phyloP scores from a whole-genome alignment of 768 basidiomycete genomes.

The Mycena pura region DNA sequence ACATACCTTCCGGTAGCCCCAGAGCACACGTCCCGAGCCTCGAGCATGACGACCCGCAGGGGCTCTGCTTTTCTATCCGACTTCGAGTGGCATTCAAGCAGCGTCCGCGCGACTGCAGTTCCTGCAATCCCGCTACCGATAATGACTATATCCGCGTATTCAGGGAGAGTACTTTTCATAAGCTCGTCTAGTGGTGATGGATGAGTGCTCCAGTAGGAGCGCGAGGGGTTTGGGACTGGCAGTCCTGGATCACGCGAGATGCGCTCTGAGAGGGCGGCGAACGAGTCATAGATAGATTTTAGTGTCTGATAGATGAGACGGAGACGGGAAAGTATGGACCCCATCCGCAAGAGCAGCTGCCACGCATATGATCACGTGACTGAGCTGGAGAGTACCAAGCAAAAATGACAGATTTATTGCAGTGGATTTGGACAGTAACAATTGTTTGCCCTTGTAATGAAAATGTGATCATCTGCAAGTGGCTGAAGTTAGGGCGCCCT shows the following conservation, averaged over 20 bases:
- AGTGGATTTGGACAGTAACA: too few relatives aligned
- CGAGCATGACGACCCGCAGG: slow-evolving; percentile 71
- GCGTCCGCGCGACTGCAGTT: slow-evolving; percentile 60
- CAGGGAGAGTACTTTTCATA: slow-evolving; percentile 36
- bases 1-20: slow-evolving; percentile 77
- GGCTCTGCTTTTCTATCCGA: slow-evolving; percentile 27
- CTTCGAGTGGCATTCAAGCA: slow-evolving; percentile 47
- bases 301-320: slow-evolving; percentile 12
- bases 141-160: slow-evolving; percentile 69
- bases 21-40: slow-evolving; percentile 79
- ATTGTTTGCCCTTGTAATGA: too few relatives aligned
- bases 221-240: slow-evolving; percentile 59
- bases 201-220: slow-evolving; percentile 71
- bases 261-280: slow-evolving; percentile 39
- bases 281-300: slow-evolving; percentile 22
- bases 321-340: slow-evolving; percentile 3
- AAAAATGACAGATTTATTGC: too few relatives aligned
- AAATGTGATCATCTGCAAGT: too few relatives aligned
- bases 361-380: too few relatives aligned
- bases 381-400: too few relatives aligned
- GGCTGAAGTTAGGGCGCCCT: too few relatives aligned
- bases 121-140: slow-evolving; percentile 85
- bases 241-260: slow-evolving; percentile 55
- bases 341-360: too few relatives aligned
- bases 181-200: slow-evolving; percentile 38